These are phyloP conservation scores for Sugiyamaella mastotermitis DNA, from an alignment of 805 yeast genomes.

Conservation along the genomic window DNA sequence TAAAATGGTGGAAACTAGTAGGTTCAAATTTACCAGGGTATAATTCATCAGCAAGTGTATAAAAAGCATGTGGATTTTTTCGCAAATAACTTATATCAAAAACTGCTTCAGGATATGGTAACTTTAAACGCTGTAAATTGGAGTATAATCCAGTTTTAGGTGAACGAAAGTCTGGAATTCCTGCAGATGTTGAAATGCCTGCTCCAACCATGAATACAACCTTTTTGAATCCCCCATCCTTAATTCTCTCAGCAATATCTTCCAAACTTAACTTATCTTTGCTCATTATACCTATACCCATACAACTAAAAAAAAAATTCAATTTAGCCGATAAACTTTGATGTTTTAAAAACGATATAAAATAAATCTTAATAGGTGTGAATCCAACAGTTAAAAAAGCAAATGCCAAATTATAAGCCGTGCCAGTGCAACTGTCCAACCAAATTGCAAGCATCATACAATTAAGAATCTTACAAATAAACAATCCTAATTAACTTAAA, in stretches of 20 bases:
- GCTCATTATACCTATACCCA: too few species aligned
- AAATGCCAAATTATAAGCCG: too few species aligned
- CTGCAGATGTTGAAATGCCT: slow-evolving; percentile 88
- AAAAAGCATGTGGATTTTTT: slow-evolving; percentile 76
- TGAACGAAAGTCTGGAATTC: slow-evolving; percentile 92
- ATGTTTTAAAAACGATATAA: too few species aligned
- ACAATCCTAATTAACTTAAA: too few species aligned
- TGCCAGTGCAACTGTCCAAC: too few species aligned
- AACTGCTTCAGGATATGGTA: slow-evolving; percentile 94
- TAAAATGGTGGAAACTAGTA: slow-evolving; percentile 70
- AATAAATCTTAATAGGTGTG: too few species aligned
- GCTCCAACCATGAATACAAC: slow-evolving; percentile 58
- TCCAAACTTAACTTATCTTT: slow-evolving; percentile 9
- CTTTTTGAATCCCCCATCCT: slow-evolving; percentile 18
- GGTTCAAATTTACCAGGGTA: slow-evolving; percentile 87
- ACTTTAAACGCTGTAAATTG: slow-evolving; percentile 57
- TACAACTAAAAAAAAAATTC: too few species aligned
- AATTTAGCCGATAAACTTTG: too few species aligned
- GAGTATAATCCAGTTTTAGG: slow-evolving; percentile 79
- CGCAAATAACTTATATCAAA: slow-evolving; percentile 81
- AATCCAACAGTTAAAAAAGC: too few species aligned
- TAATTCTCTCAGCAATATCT: slow-evolving; percentile 19
- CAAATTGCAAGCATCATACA: too few species aligned
- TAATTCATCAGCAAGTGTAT: slow-evolving; percentile 73
- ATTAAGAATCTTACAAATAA: too few species aligned